Base-by-base conservation (phyloP, 768 basidiomycete species). In the Leucocoprinus birnbaumii region DNA sequence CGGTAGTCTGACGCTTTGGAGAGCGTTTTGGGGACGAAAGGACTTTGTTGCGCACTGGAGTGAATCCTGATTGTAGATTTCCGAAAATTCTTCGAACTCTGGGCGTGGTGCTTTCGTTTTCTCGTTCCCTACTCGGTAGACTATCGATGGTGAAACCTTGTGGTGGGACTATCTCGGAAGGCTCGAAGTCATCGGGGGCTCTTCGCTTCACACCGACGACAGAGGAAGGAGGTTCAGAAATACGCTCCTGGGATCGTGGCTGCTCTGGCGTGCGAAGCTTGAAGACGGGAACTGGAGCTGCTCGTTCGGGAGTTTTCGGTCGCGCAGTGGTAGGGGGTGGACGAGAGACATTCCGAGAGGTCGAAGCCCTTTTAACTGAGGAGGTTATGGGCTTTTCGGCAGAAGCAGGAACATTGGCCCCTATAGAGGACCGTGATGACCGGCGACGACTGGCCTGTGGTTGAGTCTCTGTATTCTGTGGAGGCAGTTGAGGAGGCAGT, bases 181-280 rank as follows among this genome's bases (percentile, higher is more conserved):
- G 75, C 48, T 89, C 87, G 58, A 87, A 87, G 61, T 91, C 89
- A 53, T 91, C 89, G 1, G 90, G 89, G 24, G 83, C 85, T 21
- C 82, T 80, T 10, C 89, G 80, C 65, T 91, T 91, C 72, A 83
- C 85, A 26, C 87, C 84, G 34, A 80, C 77, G 14, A 79, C 68
- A 2, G 74, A 69, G 19, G 71, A 65, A 44, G 73, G 65, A 38
- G 70, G 65, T 48, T 66, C 61, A 9, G 64, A 59, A 43, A 62
- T 67, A 22, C 64, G 58, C 37, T 62, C 63, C 26, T 68, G 64
- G n/a, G 58, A 57, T 58, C 65, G 52, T 24, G 60, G 62, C 44
- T 62, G 66, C 59, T 82, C 78, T 21, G 85, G 82, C 1, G 83
- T 83, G 43, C 73, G 73, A n/a, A 74, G 70, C 58, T 70, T 80